These are phyloP conservation scores for Cystobasidiaceae sp. DNA, from an alignment of 1,284 basidiomycete genomes.

Conservation along the genomic window DNA sequence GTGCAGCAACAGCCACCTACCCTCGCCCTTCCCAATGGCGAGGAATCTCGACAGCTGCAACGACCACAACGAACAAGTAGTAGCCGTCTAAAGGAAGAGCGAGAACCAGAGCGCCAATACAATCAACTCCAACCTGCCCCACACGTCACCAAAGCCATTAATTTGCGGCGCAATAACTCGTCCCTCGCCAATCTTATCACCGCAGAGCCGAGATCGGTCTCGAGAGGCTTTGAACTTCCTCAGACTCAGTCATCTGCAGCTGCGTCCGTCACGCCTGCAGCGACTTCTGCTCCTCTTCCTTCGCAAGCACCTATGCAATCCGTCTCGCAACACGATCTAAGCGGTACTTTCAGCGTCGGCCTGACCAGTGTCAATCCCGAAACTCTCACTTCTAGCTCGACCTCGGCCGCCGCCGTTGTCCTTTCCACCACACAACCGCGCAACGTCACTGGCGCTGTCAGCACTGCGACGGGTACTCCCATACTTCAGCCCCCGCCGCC, in stretches of 20 bases:
- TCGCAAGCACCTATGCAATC: no score
- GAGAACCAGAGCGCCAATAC: no score
- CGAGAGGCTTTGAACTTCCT: neutral
- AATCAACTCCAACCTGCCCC: slow-evolving; percentile 9
- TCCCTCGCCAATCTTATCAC: neutral
- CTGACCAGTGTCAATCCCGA: neutral
- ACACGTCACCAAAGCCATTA: slow-evolving; percentile 4
- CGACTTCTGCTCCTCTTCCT: no score
- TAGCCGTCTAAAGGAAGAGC: no score
- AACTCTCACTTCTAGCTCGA: neutral
- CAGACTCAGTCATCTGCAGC: neutral
- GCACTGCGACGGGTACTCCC: no score
- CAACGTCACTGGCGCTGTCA: no score
- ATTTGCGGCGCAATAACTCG: neutral
- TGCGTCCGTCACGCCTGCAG: no score
- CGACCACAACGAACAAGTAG: no score
- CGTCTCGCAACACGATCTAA: no score
- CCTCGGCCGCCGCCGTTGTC: neutral
- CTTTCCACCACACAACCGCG: neutral
- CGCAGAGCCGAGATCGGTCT: neutral
- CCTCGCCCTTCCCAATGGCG: no score
- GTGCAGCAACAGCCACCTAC: no score
- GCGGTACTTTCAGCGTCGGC: neutral
- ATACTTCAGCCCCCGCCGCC: slow-evolving; percentile 17
- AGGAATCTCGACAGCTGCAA: no score